Conservation (phyloP, 2,329 filamentous ascomycete species). For the Exophiala alcalophila region DNA sequence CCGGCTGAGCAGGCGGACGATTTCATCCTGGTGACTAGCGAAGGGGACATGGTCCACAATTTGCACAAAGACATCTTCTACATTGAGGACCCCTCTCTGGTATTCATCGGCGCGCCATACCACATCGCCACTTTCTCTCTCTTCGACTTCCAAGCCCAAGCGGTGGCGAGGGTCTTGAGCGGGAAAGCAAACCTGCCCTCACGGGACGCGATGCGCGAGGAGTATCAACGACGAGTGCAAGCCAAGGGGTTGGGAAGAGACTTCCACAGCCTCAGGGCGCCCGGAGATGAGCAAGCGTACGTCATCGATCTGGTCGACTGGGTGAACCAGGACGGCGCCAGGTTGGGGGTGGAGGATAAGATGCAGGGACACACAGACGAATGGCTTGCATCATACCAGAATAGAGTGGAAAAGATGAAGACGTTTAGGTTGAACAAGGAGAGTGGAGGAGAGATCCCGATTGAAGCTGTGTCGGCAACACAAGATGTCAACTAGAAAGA, state of each 20-base stretch:
- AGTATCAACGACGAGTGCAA: constrained; percentile 33
- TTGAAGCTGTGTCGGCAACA: no score
- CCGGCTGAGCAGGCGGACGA: constrained; percentile 50
- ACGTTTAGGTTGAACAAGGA: constrained; percentile 5
- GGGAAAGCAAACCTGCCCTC: constrained; percentile 51
- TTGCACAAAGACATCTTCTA: constrained; percentile 70
- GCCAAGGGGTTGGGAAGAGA: constrained; percentile 35
- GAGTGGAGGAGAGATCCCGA: background rate
- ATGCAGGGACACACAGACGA: constrained; percentile 23
- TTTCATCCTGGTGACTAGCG: constrained; percentile 54
- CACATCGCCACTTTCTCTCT: constrained; percentile 66
- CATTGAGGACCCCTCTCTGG: constrained; percentile 62
- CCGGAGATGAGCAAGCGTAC: constrained; percentile 35
- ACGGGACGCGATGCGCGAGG: constrained; percentile 37
- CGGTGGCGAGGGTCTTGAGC: constrained; percentile 56
- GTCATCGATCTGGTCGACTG: constrained; percentile 37
- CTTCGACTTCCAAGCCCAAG: constrained; percentile 68
- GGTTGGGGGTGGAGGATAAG: constrained; percentile 17
- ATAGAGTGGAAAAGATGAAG: constrained; percentile 13
- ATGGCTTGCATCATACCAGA: constrained; percentile 17
- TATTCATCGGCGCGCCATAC: constrained; percentile 64
- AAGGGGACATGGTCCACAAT: constrained; percentile 64
- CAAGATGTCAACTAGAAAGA: no score
- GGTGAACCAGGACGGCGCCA: constrained; percentile 33
- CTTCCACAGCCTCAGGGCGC: constrained; percentile 40